Percentiles rank a stretch among this genome's conserved stretches.
Evolutionary conservation across 192 early-diverging fungal species (phyloP).

Genomic region (Linnemannia schmuckeri): DNA sequence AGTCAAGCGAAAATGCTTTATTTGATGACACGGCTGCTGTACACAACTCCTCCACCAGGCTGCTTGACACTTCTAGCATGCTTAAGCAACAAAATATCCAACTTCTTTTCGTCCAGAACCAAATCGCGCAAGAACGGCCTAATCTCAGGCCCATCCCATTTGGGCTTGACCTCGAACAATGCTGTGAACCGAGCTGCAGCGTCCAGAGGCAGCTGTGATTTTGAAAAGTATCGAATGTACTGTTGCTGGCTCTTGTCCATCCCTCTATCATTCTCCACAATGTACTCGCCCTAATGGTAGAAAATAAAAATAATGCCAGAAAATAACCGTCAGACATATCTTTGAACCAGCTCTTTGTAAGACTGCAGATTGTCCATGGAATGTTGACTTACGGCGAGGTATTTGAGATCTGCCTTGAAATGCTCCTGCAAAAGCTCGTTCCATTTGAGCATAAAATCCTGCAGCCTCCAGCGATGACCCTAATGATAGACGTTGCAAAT

Average conservation of each 20-base stretch:
- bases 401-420: constrained; percentile 41
- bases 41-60: constrained; percentile 46
- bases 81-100: constrained; percentile 61
- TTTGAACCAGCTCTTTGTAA: neutral
- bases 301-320: neutral
- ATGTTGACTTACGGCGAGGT: constrained; percentile 38
- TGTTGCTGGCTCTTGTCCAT: constrained; percentile 23
- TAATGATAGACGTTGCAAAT: constrained; percentile 4
- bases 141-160: constrained; percentile 63
- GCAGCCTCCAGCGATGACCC: constrained; percentile 56
- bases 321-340: neutral
- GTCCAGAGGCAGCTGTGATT: constrained; percentile 54
- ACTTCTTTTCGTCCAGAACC: constrained; percentile 61
- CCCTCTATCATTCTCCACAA: constrained; percentile 30
- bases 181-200: constrained; percentile 58
- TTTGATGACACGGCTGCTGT: constrained; percentile 62
- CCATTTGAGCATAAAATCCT: constrained; percentile 62
- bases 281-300: constrained; percentile 37
- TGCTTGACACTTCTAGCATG: constrained; percentile 60
- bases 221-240: constrained; percentile 59
- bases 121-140: constrained; percentile 60
- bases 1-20: neutral
- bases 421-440: constrained; percentile 42
- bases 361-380: neutral
- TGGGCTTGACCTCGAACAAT: constrained; percentile 57